Evolutionary conservation across 176 grass and related monocot species (phyloP), one percentile per base, ranked within the genome.

Genomic region (Raddia distichophylla): DNA sequence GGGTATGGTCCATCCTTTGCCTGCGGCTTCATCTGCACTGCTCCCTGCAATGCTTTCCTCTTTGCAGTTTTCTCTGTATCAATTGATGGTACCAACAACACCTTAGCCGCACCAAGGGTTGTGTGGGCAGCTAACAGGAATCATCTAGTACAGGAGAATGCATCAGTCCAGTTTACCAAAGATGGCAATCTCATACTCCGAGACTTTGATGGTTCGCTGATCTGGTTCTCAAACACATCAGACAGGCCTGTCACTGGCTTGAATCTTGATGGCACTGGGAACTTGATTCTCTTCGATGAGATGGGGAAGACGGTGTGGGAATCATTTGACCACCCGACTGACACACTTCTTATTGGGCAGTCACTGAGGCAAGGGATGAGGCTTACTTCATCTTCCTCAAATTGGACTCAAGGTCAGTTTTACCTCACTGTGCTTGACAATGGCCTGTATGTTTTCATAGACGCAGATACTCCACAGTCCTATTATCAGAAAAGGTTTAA

Each of bases 111-210:
- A 16, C 82, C 85, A 5, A 78, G 80, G 74, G 80, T 90, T 10
- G 44, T 93, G 57, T 93, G 91, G 91, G 43, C 88, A 15, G 88
- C 92, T 60, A 92, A 94, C 63, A 76, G 80, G 60, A 17, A 79
- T 53, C 78, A 2, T 33, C 84, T 52, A 11, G 80, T 92, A 45
- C 59, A 76, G 45, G 86, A 87, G 66, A 92, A 92, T 73, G 86
- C 86, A 42, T 69, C 87, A 10, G 42, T 89, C 18, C 57, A 89
- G 50, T 53, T 91, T 10, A 70, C 64, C 62, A 55, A 69, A 27
- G 89, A 87, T 4, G 86, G 92, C 19, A 49, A 89, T 68, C 82
- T 91, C 53, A 42, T 85, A 16, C 89, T 92, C 45, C 58, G 73
- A 13, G 89, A 92, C 14, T 76, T 73, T 0, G 84, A 94, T 40